phyloP scores from a whole-genome alignment of 2,329 filamentous ascomycete species.

The Colletotrichum filicis region DNA sequence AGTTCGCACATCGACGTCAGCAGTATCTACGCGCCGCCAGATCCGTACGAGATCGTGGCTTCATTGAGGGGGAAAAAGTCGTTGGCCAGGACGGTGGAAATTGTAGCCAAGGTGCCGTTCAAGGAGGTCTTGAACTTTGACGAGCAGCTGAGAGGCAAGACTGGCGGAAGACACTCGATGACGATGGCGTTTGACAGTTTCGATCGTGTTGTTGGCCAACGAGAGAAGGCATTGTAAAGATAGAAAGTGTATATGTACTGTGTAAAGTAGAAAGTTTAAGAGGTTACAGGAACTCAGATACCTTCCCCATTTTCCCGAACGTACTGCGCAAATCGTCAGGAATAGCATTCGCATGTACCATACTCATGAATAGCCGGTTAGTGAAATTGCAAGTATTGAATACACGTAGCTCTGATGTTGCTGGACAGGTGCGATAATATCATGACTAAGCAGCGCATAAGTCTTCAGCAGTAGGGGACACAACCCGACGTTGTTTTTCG shows the following conservation, averaged over 20 bases:
- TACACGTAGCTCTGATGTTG: background rate
- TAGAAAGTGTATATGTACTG: background rate
- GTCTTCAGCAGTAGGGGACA: background rate
- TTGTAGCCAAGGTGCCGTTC: slow-evolving; percentile 88
- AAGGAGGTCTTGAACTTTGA: slow-evolving; percentile 98
- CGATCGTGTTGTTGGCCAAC: slow-evolving; percentile 63
- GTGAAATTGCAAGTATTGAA: background rate
- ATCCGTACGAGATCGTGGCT: slow-evolving; percentile 76
- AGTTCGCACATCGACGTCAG: slow-evolving; percentile 70
- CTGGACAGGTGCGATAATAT: background rate
- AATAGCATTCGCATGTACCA: background rate
- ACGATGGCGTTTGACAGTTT: slow-evolving; percentile 70
- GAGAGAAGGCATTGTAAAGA: slow-evolving; percentile 59
- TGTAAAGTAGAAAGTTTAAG: background rate
- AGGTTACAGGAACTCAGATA: background rate
- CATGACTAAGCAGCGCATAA: background rate
- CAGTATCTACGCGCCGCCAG: slow-evolving; percentile 87
- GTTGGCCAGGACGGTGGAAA: slow-evolving; percentile 65
- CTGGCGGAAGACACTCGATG: slow-evolving; percentile 77
- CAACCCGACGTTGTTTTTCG: background rate
- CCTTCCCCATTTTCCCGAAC: background rate
- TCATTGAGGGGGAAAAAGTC: slow-evolving; percentile 66
- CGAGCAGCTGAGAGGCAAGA: slow-evolving; percentile 88
- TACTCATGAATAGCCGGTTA: background rate
- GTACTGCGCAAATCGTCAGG: background rate